Base-by-base conservation (phyloP, 2,329 filamentous ascomycete species). In the Cytospora paraplurivora region DNA sequence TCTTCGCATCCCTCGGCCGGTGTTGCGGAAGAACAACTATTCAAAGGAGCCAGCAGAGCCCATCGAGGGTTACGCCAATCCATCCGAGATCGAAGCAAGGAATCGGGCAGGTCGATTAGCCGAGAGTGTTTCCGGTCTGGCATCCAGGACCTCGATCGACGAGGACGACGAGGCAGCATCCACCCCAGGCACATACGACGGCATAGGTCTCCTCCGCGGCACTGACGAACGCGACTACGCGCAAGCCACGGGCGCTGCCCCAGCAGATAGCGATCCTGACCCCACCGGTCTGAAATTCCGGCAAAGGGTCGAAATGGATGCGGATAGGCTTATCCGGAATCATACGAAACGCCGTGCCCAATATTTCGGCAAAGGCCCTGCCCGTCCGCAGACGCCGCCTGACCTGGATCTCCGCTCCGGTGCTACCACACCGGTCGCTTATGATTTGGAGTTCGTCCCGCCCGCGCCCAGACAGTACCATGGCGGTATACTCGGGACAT, bases 401-500 rank as follows among this genome's bases (percentile, higher is more conserved):
- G 52, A 58, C n/a, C 15, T 21, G 32, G 44, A 37, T 19, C 19
- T 53, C 3, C 66, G 66, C 21, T 73, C 74, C 4, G 73, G 74
- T 17, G 64, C 70, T 13, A 67, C 67, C 6, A 76, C 75, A 0
- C 75, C 75, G 83, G 56, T 91, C 77, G 54, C 87, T 83, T 53
- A 87, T 70, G 66, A 92, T 78, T 50, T 84, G 71, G 74, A 83
- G 35, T 91, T 91, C 71, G 84, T 91, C 19, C 64, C 64, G 13
- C 86, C 88, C 52, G 81, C 82, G 50, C 90, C 90, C 5, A 76
- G 81, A 27, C 84, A 88, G 67, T 93, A 91, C 72, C 85, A 88
- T 56, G 88, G 88, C 35, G 90, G 92, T 35, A 85, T 94, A 54
- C 78, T 96, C 1, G 87, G 88, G 2, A 88, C 87, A 0, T 78